Base-by-base conservation (phyloP, 2,329 filamentous ascomycete species). In the Microsporum canis region DNA sequence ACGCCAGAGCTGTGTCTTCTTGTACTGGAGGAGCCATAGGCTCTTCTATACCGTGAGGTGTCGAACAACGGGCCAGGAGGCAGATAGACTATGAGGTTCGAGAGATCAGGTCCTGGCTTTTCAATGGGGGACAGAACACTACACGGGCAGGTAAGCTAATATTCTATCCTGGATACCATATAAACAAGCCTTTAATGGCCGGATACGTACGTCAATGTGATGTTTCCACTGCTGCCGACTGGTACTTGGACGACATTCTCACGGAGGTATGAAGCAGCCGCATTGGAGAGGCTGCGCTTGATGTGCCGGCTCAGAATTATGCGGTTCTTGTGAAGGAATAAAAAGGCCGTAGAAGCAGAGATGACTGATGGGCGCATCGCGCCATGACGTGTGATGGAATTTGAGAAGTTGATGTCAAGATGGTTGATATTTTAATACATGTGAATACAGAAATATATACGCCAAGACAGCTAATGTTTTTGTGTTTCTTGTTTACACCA, bases 21-120 rank as follows among this genome's bases (percentile, higher is more conserved):
- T 43, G 39, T 43, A 17, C 39, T n/a, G 17, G 57, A 34, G 10
- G 53, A 51, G 2, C 59, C 62, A 36, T 57, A 10, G 39, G 33
- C n/a, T 51, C 6, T 39, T 7, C 59, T 43, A 38, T 33, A 8
- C 31, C 14, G 49, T 3, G 17, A 27, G 56, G 43, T 29, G 14
- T 60, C 61, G 33, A 72, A 71, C 8, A 72, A 39, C 29, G 73
- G 71, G 10, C 73, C 73, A 14, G 70, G 66, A n/a, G 73, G 74
- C 5, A 76, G 68, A 49, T 72, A 70, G 38, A 76, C 64, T 39
- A 75, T 70, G 7, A 76, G 67, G 65, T 71, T 71, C 31, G 67
- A 66, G 8, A 57, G 57, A 31, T 7, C 14, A 10, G n/a, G 14
- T 2, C 29, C 7, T 7, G 60, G 5, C 8, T 47, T 5, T 29